phyloP scores from a whole-genome alignment of 805 yeast genomes.

The Nematodospora valgi region DNA sequence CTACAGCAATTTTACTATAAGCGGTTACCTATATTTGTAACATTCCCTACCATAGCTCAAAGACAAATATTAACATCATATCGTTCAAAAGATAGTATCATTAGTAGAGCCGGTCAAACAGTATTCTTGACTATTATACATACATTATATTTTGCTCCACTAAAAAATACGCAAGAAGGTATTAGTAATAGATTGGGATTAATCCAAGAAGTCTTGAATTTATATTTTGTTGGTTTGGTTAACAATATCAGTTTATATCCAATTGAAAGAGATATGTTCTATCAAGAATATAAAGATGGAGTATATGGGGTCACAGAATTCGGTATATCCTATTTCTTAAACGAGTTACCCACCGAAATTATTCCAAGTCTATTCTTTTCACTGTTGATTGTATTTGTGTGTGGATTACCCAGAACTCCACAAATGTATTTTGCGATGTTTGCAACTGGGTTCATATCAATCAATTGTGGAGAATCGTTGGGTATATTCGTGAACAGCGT shows the following conservation, averaged over 20 bases:
- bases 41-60: conserved; percentile 28
- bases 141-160: conserved; percentile 58
- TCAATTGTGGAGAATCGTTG: conserved; percentile 78
- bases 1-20: conserved; percentile 37
- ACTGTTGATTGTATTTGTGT: conserved; percentile 59
- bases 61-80: conserved; percentile 34
- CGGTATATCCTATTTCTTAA: conserved; percentile 51
- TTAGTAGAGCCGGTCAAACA: conserved; percentile 64
- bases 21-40: conserved; percentile 20
- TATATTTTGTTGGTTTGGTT: conserved; percentile 77
- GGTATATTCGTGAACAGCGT: conserved; percentile 78
- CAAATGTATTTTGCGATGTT: conserved; percentile 64
- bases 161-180: conserved; percentile 41
- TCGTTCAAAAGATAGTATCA: conserved; percentile 49
- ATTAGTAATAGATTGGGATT: conserved; percentile 69
- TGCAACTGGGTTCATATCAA: conserved; percentile 49
- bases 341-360: conserved; percentile 69
- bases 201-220: conserved; percentile 66
- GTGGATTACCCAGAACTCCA: conserved; percentile 69
- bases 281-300: conserved; percentile 73
- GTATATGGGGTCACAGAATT: conserved; percentile 67
- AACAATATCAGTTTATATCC: conserved; percentile 78
- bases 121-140: conserved; percentile 61
- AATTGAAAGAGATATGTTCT: conserved; percentile 66
- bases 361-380: conserved; percentile 57